Evolutionary conservation across 2,329 filamentous ascomycete species (phyloP), one percentile per base, ranked within the genome.

Genomic region (Colletotrichum melonis): DNA sequence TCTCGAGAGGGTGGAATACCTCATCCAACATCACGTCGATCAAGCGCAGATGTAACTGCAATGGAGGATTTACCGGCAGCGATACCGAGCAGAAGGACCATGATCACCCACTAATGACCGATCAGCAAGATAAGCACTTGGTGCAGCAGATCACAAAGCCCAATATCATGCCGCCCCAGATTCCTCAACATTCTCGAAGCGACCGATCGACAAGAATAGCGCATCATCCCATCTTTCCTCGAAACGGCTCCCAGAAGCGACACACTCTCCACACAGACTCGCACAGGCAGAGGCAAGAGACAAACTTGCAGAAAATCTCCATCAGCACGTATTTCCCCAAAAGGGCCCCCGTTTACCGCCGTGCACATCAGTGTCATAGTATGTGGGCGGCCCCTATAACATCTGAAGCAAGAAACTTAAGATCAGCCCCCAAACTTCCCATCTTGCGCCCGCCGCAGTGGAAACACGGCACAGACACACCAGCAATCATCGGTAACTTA

Each of bases 81-180:
- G 32, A 19, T 35, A 12, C 22, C 24, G 46, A 24, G 12, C 56
- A 24, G n/a, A 19, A 63, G 30, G 38, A 14, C 22, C 16, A 58
- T 52, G 59, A 49, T 69, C 60, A 24, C 54, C 67, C 22, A 22
- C 52, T 69, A 30, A n/a, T 16, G 22, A 26, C 28, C 59, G 67
- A 69, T 69, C 67, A 28, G 52, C 52, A 52, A 64, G 59, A 65
- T 32, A 59, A 59, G 60, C 52, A 65, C 28, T 19, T 30, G 16
- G 9, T 64, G 38, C 60, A 28, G 42, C 7, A 35, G 62, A 58
- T 42, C 54, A 49, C 7, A 26, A 6, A 22, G 11, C 19, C 8
- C 1, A 26, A 28, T 11, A 28, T 32, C 54, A 12, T 49, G 11
- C 24, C 30, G 12, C 11, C 14, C 30, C n/a, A 19, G 16, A 30